Percentiles rank a stretch among this genome's conserved stretches.
These are phyloP conservation scores for Nannizziopsis barbatae DNA, from an alignment of 2,329 filamentous ascomycete genomes.

Conservation along the genomic window DNA sequence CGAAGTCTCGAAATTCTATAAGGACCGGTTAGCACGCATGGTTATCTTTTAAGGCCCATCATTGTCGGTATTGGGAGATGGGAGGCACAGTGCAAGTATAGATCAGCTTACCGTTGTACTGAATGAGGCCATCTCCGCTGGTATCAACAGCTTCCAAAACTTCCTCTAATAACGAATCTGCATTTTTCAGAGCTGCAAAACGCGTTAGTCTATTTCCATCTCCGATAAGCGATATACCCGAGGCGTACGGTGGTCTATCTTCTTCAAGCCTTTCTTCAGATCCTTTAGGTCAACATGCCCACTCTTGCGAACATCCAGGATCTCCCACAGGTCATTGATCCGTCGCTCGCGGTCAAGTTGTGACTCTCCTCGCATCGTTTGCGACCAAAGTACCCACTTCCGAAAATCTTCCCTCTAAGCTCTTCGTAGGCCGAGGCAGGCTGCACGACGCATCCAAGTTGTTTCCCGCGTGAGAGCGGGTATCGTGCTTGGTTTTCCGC, in stretches of 20 bases:
- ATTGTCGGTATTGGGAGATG: neutral
- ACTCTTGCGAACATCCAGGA: constrained; percentile 63
- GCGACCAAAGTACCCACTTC: neutral
- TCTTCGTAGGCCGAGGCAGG: constrained; percentile 13
- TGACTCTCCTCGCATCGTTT: constrained; percentile 61
- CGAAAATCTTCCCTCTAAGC: neutral
- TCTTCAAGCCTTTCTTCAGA: constrained; percentile 70
- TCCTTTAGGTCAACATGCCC: constrained; percentile 76
- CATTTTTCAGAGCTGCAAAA: constrained; percentile 67
- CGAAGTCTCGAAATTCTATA: constrained; percentile 78
- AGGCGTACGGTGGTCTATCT: constrained; percentile 78
- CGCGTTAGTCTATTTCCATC: neutral
- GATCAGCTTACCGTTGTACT: constrained; percentile 62
- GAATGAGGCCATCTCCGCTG: constrained; percentile 77
- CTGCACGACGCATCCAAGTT: constrained; percentile 10
- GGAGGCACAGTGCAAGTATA: constrained; percentile 9
- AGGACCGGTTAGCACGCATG: neutral
- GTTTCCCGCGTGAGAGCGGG: constrained; percentile 15
- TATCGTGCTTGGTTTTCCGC: constrained; percentile 6
- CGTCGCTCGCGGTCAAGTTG: constrained; percentile 68
- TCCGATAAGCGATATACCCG: constrained; percentile 9
- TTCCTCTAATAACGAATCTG: constrained; percentile 68
- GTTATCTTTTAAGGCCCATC: neutral
- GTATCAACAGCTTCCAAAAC: constrained; percentile 75
- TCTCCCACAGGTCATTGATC: constrained; percentile 72